Percentiles rank a stretch among this genome's conserved stretches.
Evolutionary conservation across 192 early-diverging fungal species (phyloP).

Genomic region (Chytriomyces confervae): DNA sequence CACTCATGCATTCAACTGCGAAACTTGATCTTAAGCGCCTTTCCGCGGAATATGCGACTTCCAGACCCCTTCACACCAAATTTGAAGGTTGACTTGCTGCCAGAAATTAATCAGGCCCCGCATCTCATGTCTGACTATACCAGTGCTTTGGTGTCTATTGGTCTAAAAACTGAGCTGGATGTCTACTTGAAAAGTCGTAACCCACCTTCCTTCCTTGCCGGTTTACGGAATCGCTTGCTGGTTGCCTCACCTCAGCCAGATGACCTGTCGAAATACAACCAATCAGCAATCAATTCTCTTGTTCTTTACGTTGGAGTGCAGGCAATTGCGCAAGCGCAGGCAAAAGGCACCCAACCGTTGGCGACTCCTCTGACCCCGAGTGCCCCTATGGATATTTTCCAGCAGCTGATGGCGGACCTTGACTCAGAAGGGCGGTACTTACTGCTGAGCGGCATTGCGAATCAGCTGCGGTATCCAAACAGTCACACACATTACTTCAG

Average conservation of each 20-base stretch:
- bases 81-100: conserved; percentile 87
- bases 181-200: conserved; percentile 67
- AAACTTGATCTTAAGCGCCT: conserved; percentile 96
- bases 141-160: conserved; percentile 59
- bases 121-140: conserved; percentile 87
- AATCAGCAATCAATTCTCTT: conserved; percentile 81
- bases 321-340: conserved; percentile 64
- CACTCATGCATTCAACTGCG: conserved; percentile 89
- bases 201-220: conserved; percentile 63
- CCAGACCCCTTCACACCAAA: conserved; percentile 97
- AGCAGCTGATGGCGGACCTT: conserved; percentile 73
- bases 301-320: conserved; percentile 87
- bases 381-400: conserved; percentile 83
- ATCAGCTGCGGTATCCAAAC: conserved; percentile 97
- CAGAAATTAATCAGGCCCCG: conserved; percentile 87
- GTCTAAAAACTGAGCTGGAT: conserved; percentile 78
- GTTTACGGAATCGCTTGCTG: conserved; percentile 61
- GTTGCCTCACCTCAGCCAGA: conserved; percentile 36
- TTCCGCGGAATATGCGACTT: conserved; percentile 91
- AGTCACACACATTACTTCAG: conserved; percentile 96
- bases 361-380: conserved; percentile 62
- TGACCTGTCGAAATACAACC: conserved; percentile 70
- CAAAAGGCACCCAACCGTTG: conserved; percentile 43
- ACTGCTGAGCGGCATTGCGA: conserved; percentile 89
- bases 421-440: conserved; percentile 89